Percentiles rank a stretch among this genome's conserved stretches.
These are phyloP conservation scores for Xylaria sp. DNA, from an alignment of 2,329 filamentous ascomycete species.

Conservation along the genomic window DNA sequence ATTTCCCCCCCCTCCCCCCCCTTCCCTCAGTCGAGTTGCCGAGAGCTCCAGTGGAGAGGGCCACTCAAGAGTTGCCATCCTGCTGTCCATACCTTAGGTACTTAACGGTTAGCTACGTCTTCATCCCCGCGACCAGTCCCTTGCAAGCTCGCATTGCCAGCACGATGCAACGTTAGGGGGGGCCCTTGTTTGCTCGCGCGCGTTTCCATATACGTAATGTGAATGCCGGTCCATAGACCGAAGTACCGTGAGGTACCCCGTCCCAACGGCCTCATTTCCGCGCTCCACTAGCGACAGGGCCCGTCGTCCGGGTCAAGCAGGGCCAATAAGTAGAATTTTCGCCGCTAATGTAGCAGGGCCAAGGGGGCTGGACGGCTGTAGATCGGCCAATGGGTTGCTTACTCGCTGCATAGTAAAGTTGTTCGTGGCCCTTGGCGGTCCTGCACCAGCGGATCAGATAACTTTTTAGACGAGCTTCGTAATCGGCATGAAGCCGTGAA, in stretches of 20 bases:
- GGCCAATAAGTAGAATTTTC: constrained; percentile 25
- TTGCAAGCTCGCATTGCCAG: background rate
- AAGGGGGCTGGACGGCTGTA: constrained; percentile 11
- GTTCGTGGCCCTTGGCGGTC: constrained; percentile 29
- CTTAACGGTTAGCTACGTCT: too few species aligned
- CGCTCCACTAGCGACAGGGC: background rate
- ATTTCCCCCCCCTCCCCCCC: too few species aligned
- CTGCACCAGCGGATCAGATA: constrained; percentile 42
- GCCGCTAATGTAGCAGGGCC: constrained; percentile 29
- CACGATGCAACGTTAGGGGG: background rate
- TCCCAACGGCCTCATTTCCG: constrained; percentile 20
- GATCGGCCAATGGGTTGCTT: too few species aligned
- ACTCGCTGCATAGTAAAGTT: too few species aligned
- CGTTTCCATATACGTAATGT: background rate
- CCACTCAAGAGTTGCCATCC: background rate
- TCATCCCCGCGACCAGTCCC: background rate
- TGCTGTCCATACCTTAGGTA: background rate
- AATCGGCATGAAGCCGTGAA: constrained; percentile 1
- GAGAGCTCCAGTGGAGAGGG: background rate
- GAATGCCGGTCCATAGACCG: background rate
- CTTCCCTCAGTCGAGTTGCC: background rate
- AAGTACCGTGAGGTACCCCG: background rate
- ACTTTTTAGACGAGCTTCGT: constrained; percentile 38
- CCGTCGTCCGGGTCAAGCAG: background rate
- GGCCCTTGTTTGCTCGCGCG: too few species aligned